A percentile compares a stretch with the other conserved stretches of the same genome.
Evolutionary conservation across 192 early-diverging fungal species (phyloP).

Genomic region (Linnemannia zychae): DNA sequence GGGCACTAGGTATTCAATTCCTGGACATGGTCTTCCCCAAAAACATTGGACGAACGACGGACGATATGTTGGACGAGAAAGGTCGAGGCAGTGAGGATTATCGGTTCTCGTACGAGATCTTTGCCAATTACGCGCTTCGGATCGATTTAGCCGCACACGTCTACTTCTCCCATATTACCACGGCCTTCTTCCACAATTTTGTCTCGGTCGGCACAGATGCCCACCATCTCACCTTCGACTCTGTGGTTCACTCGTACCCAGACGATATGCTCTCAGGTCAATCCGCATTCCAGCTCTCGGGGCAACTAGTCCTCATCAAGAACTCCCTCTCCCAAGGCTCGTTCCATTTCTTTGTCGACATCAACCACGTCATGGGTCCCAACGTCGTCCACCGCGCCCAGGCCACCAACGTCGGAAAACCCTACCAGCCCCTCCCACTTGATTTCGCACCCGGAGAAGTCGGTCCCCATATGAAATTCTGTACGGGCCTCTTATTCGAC

Average conservation of each 20-base stretch:
- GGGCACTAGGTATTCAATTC: constrained; percentile 52
- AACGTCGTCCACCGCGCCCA: constrained; percentile 56
- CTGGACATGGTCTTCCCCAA: constrained; percentile 49
- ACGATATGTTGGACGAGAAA: constrained; percentile 56
- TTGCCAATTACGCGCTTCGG: constrained; percentile 57
- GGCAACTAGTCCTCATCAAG: constrained; percentile 57
- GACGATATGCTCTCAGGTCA: constrained; percentile 58
- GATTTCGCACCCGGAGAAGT: constrained; percentile 56
- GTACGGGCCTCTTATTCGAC: constrained; percentile 49
- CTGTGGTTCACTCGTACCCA: constrained; percentile 46
- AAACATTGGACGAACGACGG: constrained; percentile 41
- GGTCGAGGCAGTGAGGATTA: constrained; percentile 58
- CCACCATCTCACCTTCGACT: constrained; percentile 53
- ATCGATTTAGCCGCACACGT: constrained; percentile 55
- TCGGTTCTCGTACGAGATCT: constrained; percentile 61
- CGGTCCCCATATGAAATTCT: constrained; percentile 65
- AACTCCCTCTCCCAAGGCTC: constrained; percentile 56
- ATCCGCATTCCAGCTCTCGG: constrained; percentile 64
- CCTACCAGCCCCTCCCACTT: constrained; percentile 24
- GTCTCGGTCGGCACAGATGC: constrained; percentile 41
- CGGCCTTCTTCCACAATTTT: constrained; percentile 63
- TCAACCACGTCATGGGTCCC: constrained; percentile 59
- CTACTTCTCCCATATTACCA: constrained; percentile 51
- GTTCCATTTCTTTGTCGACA: constrained; percentile 61
- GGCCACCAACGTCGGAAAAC: constrained; percentile 33